Base-by-base conservation (phyloP, 257 asterid genomes). In the Solanum megistacrolobum region DNA sequence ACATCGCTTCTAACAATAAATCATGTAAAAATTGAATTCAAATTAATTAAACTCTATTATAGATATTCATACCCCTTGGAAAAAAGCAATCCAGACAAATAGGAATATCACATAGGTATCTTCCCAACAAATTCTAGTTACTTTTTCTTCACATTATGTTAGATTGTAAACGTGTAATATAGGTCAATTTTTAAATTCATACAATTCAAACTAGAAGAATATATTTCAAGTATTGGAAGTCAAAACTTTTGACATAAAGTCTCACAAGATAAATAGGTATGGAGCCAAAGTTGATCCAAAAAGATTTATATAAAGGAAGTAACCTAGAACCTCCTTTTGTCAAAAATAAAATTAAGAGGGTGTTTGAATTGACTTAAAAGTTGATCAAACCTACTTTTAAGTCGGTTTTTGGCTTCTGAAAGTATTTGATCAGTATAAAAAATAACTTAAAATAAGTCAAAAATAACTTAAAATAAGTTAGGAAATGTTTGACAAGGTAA, bases 1-100 rank as follows among this genome's bases (percentile, higher is more conserved):
- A 23, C 0, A 1, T 60, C 0, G 1, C 9, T 60, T 23, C 27
- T 4, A 21, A 9, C 5, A 65, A 65, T 65, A n/a, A n/a, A n/a
- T n/a, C 0, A 1, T 65, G 13, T 2, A 25, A n/a, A 11, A 11
- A 2, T 3, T 25, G 4, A 65, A 11, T 65, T 65, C 4, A 25
- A 4, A 65, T 65, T 11, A 65, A 65, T 65, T 31, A 5, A 25
- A 65, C 18, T 25, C 6, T n/a, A 25, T 25, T 25, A 25, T 0
- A n/a, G 0, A 62, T 62, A 62, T 60, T 3, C 29, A 3, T 62
- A 62, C 1, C 10, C 4, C 2, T 0, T 58, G 3, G 27, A 60
- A 1, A 71, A 16, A 16, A 55, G 14, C 7, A 52, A 55, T 18
- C 1, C n/a, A 6, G 10, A 18, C 23, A 55, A 55, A 55, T 55